Conservation (phyloP, 192 early-diverging fungal genomes). For the Oehlia diaphana region DNA sequence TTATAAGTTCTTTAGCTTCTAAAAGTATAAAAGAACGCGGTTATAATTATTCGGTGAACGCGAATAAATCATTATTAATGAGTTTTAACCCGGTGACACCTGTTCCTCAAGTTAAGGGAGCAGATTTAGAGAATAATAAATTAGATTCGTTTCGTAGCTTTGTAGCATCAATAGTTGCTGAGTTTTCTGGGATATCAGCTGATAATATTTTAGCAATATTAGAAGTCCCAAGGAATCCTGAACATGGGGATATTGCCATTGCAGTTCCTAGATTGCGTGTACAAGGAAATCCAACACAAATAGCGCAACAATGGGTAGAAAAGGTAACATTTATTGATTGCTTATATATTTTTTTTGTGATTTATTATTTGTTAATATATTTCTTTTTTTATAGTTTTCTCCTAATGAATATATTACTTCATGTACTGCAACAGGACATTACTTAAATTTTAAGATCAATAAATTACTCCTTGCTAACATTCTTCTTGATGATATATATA, state of each 20-base stretch:
- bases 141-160: slow-evolving; percentile 65
- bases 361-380: neutral
- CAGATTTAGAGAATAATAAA: slow-evolving; percentile 49
- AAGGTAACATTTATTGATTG: slow-evolving; percentile 34
- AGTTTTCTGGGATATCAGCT: slow-evolving; percentile 46
- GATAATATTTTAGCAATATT: slow-evolving; percentile 56
- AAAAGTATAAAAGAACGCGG: slow-evolving; percentile 16
- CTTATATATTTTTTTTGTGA: neutral
- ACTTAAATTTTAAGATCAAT: slow-evolving; percentile 76
- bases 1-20: neutral
- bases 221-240: slow-evolving; percentile 58
- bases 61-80: neutral
- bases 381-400: slow-evolving; percentile 47
- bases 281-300: slow-evolving; percentile 67
- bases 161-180: slow-evolving; percentile 60
- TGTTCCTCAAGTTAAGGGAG: slow-evolving; percentile 39
- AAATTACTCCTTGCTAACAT: slow-evolving; percentile 51
- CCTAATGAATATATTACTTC: slow-evolving; percentile 55
- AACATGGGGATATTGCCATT: slow-evolving; percentile 71
- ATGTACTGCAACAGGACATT: slow-evolving; percentile 62
- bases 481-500: slow-evolving; percentile 56
- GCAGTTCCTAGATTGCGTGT: slow-evolving; percentile 67
- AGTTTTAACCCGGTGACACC: neutral
- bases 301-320: slow-evolving; percentile 63
- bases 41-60: slow-evolving; percentile 12